Evolutionary conservation across 176 grass and related monocot genomes (phyloP).

Genomic region (Eremochloa ophiuroides): DNA sequence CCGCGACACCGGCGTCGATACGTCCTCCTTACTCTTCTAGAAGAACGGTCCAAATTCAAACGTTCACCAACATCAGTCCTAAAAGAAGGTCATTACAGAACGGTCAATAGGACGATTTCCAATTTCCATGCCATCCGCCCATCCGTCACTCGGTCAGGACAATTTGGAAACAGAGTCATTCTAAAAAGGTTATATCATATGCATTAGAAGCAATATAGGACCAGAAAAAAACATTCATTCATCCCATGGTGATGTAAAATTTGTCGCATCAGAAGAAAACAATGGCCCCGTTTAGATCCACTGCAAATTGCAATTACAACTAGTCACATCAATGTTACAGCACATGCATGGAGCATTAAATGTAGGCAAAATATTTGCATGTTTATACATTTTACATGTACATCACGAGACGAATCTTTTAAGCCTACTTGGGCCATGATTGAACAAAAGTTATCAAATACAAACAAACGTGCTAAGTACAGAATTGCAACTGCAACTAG

Average conservation of each 20-base stretch:
- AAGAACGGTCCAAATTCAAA: background rate
- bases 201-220: background rate
- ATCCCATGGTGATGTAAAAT: background rate
- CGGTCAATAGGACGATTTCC: background rate
- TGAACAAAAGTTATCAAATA: no score
- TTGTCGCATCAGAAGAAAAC: background rate
- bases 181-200: background rate
- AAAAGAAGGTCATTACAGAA: background rate
- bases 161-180: background rate
- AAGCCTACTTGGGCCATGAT: no score
- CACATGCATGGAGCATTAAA: no score
- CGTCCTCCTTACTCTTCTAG: slow-evolving; percentile 4
- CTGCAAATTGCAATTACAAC: no score
- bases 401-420: no score
- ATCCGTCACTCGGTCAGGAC: no score
- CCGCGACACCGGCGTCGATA: background rate
- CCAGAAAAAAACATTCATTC: background rate
- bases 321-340: no score
- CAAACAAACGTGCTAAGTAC: no score
- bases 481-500: no score
- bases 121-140: background rate
- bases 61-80: background rate
- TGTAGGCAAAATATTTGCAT: no score
- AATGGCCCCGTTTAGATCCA: no score
- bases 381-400: no score